Percentiles rank a stretch among this genome's conserved stretches.
phyloP scores from a whole-genome alignment of 495 filamentous ascomycete genomes.

The Schizothecium vesticola region DNA sequence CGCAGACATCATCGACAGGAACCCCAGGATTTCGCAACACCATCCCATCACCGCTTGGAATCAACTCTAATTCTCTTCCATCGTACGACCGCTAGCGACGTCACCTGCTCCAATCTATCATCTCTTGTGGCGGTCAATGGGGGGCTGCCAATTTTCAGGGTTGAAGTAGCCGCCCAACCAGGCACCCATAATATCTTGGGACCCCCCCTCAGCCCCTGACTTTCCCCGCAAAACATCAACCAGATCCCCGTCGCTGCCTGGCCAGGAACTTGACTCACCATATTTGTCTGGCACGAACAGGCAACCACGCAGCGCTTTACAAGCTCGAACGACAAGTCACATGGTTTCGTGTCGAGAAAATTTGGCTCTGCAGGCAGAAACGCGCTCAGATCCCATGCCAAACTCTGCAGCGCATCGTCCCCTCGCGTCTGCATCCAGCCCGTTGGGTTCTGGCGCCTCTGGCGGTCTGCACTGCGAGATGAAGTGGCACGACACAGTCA shows the following conservation, averaged over 20 bases:
- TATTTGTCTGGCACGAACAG: neutral
- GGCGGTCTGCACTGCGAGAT: conserved; percentile 1
- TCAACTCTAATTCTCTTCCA: no score
- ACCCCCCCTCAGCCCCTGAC: neutral
- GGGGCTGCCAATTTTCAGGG: neutral
- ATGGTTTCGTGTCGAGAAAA: neutral
- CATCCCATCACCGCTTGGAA: no score
- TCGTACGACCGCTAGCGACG: no score
- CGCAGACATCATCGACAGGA: no score
- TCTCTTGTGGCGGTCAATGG: no score
- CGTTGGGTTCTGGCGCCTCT: neutral
- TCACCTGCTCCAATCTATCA: no score
- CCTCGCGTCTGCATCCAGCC: neutral
- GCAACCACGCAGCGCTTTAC: neutral
- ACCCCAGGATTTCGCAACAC: no score
- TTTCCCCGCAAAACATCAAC: neutral
- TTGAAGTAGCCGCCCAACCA: neutral
- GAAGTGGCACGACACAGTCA: neutral
- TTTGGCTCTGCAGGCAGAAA: neutral
- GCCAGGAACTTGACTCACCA: neutral
- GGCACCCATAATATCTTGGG: neutral
- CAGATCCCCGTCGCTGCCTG: neutral
- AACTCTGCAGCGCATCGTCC: neutral
- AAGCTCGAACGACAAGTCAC: neutral
- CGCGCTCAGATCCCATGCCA: neutral